Base-by-base conservation (phyloP, 2,329 filamentous ascomycete genomes). In the Shiraia sp. region DNA sequence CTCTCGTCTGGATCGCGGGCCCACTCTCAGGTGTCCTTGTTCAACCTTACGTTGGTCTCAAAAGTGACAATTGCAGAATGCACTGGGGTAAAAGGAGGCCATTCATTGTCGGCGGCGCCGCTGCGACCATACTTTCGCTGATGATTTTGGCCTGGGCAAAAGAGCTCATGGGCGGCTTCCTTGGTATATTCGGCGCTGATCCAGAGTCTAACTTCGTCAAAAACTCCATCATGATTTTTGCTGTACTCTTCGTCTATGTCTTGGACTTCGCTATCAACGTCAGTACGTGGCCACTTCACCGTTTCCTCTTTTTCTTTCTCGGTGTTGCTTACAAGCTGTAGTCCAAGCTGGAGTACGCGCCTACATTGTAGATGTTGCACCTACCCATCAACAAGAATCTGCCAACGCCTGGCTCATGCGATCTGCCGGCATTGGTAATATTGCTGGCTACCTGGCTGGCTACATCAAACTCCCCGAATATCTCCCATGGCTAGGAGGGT, bases 261-360 rank as follows among this genome's bases (percentile, higher is more conserved):
- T 79, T 97, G 36, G 92, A 97, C 68, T 93, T 97, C 68, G 84
- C 91, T 59, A 93, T 97, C 74, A 97, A 97, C 71, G 93, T 91
- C 42, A 86, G 85, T 87, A 72, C 57, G 76, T 69, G 8, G 8
- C 8, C 19, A 45, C 4, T 6, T 22, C 29, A 4, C 24, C 3
- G n/a, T 36, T 16, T 13, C 7, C 8, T 10, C 13, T 6, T 14
- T 14, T 26, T 14, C n/a, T 12, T 45, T 22, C 55, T n/a, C n/a
- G n/a, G n/a, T 30, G 34, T 10, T 15, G 13, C 36, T 50, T 4
- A 42, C 36, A 32, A 25, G 5, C 51, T 2, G n/a, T 51, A 80
- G 89, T 97, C 24, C 92, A 97, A 79, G 92, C 93, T 34, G 88
- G 85, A 4, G 88, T 96, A 61, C 82, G 91, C 52, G 90, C 91